A percentile compares a stretch with the other conserved stretches of the same genome.
phyloP scores from a whole-genome alignment of 352 stramenopile species.

The Phytophthora lateralis region DNA sequence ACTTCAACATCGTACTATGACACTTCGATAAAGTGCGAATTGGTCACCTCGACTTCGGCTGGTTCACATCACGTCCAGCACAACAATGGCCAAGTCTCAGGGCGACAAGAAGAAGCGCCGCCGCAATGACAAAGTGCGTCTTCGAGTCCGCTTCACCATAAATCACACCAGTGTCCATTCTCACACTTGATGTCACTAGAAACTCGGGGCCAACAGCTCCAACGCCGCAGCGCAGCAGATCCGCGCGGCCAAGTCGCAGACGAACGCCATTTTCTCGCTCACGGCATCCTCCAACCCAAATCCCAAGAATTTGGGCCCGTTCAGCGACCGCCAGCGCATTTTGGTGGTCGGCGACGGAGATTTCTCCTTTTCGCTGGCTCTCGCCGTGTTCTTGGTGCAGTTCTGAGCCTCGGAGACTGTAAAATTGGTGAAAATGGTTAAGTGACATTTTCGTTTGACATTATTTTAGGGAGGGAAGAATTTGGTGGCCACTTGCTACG shows the following conservation, averaged over 20 bases:
- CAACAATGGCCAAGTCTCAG: constrained; percentile 27
- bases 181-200: constrained; percentile 18
- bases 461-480: constrained; percentile 58
- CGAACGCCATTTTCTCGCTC: constrained; percentile 71
- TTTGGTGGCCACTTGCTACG: constrained; percentile 76
- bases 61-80: constrained; percentile 15
- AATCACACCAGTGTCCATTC: background rate
- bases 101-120: constrained; percentile 36
- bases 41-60: background rate
- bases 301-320: constrained; percentile 77
- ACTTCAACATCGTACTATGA: constrained; percentile 21
- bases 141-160: background rate
- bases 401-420: background rate
- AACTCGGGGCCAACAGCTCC: constrained; percentile 15
- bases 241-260: constrained; percentile 59
- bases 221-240: constrained; percentile 29
- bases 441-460: background rate
- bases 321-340: constrained; percentile 76
- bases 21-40: constrained; percentile 16
- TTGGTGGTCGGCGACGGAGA: constrained; percentile 87
- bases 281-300: constrained; percentile 83
- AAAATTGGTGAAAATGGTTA: constrained; percentile 6
- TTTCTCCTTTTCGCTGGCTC: constrained; percentile 81
- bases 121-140: constrained; percentile 37
- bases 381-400: constrained; percentile 73